phyloP scores from a whole-genome alignment of 1,284 basidiomycete species.

The Ganoderma resinaceum region DNA sequence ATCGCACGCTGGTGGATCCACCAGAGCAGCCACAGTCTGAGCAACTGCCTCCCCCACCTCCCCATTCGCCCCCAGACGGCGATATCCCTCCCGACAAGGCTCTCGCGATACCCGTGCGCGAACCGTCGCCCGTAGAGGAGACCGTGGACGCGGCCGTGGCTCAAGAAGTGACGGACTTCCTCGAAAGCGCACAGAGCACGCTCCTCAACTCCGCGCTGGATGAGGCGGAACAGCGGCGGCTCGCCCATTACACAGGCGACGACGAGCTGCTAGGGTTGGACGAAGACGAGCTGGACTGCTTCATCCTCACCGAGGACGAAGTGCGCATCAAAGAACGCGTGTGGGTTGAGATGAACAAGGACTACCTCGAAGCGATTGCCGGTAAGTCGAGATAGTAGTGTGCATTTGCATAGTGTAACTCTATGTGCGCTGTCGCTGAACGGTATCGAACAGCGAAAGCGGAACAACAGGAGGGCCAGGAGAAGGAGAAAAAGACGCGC shows the following conservation, averaged over 20 bases:
- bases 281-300: conserved; percentile 92
- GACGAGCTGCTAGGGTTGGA: conserved; percentile 84
- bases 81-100: conserved; percentile 32
- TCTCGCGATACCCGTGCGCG: conserved; percentile 14
- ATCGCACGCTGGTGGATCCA: conserved; percentile 22
- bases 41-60: background rate
- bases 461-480: conserved; percentile 59
- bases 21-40: conserved; percentile 26
- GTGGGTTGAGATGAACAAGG: conserved; percentile 96
- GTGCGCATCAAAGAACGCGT: conserved; percentile 91
- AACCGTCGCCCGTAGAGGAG: conserved; percentile 48
- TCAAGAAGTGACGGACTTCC: conserved; percentile 70
- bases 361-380: conserved; percentile 91
- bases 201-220: conserved; percentile 65
- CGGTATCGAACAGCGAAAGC: conserved; percentile 66
- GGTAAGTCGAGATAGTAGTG: conserved; percentile 54
- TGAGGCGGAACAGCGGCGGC: conserved; percentile 65
- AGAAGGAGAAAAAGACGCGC: conserved; percentile 61
- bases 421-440: conserved; percentile 47
- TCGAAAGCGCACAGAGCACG: conserved; percentile 63
- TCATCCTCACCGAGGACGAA: conserved; percentile 87
- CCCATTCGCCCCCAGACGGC: too few species aligned
- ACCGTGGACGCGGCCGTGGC: conserved; percentile 61
- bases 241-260: conserved; percentile 56
- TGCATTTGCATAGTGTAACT: conserved; percentile 10